Evolutionary conservation across 2,329 filamentous ascomycete species (phyloP).

Genomic region (Diaporthe citrichinensis): DNA sequence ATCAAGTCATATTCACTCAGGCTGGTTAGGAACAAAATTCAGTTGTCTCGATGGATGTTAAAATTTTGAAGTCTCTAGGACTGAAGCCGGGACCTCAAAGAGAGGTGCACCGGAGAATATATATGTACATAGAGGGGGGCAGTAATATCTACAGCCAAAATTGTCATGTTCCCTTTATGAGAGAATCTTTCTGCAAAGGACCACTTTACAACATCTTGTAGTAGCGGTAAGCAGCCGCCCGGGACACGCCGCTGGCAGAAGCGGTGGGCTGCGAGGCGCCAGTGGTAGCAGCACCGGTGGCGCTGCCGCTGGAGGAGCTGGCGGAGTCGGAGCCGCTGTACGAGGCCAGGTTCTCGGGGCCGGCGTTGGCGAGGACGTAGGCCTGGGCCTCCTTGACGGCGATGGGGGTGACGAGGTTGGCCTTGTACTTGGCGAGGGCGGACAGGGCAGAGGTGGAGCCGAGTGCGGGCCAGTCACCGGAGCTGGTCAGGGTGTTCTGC

Average conservation of each 20-base stretch:
- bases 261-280: background rate
- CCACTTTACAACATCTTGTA: constrained; percentile 15
- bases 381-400: constrained; percentile 30
- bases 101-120: background rate
- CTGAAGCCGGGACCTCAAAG: background rate
- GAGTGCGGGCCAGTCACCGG: constrained; percentile 43
- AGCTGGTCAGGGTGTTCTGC: constrained; percentile 56
- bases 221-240: constrained; percentile 15
- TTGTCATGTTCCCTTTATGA: constrained; percentile 23
- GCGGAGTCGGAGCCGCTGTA: constrained; percentile 21
- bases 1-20: background rate
- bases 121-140: constrained; percentile 23
- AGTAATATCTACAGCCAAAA: constrained; percentile 32
- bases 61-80: constrained; percentile 16
- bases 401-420: constrained; percentile 34
- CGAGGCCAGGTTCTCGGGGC: constrained; percentile 30
- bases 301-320: background rate
- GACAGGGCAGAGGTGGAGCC: constrained; percentile 32
- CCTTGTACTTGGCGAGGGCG: constrained; percentile 38
- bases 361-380: constrained; percentile 37
- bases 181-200: constrained; percentile 3
- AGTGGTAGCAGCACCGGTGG: background rate
- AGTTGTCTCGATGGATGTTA: background rate
- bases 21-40: background rate
- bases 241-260: background rate